phyloP scores from a whole-genome alignment of 129 eudicot genomes.

The Lactuca saligna region DNA sequence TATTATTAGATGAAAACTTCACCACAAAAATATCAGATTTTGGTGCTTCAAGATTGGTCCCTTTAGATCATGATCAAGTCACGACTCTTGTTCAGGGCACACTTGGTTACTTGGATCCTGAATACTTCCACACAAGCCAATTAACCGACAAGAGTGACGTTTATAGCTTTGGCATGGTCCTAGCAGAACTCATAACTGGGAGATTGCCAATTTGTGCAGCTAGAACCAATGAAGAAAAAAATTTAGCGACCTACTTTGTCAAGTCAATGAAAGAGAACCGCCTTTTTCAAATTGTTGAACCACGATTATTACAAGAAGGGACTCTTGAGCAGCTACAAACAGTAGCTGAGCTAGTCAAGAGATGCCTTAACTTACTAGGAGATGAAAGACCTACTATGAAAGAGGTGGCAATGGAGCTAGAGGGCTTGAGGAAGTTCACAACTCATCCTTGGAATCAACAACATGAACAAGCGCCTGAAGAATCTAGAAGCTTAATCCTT shows the following conservation, averaged over 20 bases:
- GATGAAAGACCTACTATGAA: constrained; percentile 63
- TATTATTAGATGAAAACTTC: constrained; percentile 29
- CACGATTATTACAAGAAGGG: constrained; percentile 40
- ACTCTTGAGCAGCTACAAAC: constrained; percentile 38
- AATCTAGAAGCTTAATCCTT: constrained; percentile 8
- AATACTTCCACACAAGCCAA: constrained; percentile 23
- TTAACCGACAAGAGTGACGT: constrained; percentile 37
- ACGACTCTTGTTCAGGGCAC: constrained; percentile 31
- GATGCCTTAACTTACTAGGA: constrained; percentile 39
- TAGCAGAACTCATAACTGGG: constrained; percentile 26
- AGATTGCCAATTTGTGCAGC: constrained; percentile 30
- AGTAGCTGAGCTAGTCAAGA: constrained; percentile 36
- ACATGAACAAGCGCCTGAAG: constrained; percentile 22
- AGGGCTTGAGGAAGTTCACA: constrained; percentile 35
- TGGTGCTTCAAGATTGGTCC: constrained; percentile 31
- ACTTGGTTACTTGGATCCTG: constrained; percentile 29
- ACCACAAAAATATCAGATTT: constrained; percentile 28
- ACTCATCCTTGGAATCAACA: constrained; percentile 41
- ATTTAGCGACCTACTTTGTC: constrained; percentile 41
- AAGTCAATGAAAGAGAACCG: constrained; percentile 40
- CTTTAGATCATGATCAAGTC: constrained; percentile 16
- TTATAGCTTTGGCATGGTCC: constrained; percentile 45
- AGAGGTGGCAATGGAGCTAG: constrained; percentile 56
- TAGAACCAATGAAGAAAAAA: constrained; percentile 30
- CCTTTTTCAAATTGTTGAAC: constrained; percentile 47